Base-by-base conservation (phyloP, 306 rosid genomes). In the Hippophae tibetana region DNA sequence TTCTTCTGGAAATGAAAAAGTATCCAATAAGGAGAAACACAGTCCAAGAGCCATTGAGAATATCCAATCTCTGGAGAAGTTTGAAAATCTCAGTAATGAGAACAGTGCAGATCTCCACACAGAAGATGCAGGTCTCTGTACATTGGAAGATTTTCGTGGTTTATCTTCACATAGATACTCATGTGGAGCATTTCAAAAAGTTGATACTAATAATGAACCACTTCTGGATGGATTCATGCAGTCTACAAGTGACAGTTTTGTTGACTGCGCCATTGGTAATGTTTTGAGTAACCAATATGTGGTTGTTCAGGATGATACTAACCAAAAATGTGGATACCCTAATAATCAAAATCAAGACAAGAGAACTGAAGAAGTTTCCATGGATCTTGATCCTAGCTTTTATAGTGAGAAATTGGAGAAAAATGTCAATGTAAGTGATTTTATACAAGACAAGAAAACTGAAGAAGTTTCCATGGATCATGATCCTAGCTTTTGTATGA, bases 271-370 rank as follows among this genome's bases (percentile, higher is more conserved):
- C 57, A 54, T 44, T 62, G 47, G 43, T 54, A 42, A 61, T 23
- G 43, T 42, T 12, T 7, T 60, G 10, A 55, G 54, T 66, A 56
- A 41, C 27, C 72, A 60, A 56, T 50, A 61, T 64, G 40, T 45
- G 31, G 52, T 63, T 47, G 65, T 38, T 42, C 72, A 40, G 48
- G 65, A 59, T 54, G 60, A 66, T 53, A 18, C 18, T 40, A 64
- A 63, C 60, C 71, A 66, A 49, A 69, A 63, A 66, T 69, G 58
- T 52, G 71, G 47, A 47, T 56, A 63, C 72, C 54, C 61, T n/a
- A 78, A 66, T 58, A 52, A 70, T 73, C 82, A 65, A 65, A 66
- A 64, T 18, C 38, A 68, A 50, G 52, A 45, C 60, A 57, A 57
- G 61, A 69, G 62, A 54, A 72, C 5, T 47, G 38, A 31, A 2